Base-by-base conservation (phyloP, 345 rosid genomes). In the Hirschfeldia incana region DNA sequence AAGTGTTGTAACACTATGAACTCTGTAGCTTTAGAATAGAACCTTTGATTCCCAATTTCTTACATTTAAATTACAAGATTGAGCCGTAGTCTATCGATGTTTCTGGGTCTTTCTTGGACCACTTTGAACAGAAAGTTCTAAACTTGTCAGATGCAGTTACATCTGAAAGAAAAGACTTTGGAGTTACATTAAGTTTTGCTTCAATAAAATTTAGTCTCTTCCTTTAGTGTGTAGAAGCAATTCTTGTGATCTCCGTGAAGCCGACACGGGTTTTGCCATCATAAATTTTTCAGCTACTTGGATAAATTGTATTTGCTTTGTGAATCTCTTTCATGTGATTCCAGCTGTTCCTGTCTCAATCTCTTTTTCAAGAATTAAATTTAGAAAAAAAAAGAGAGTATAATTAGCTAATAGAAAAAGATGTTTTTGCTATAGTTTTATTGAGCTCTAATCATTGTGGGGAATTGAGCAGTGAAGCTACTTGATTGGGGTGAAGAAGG, bases 401-500 rank as follows among this genome's bases (percentile, higher is more conserved):
- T 8, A 6, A 65, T 36, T 65, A 44, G 26, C 59, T 42, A 66
- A 59, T 34, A 72, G 77, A 64, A 21, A 21, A 21, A 21, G 21
- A 21, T 21, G 21, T 34, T 72, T 37, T 74, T 42, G 57, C 78
- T 70, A 11, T 77, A 16, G 21, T 29, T 75, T 37, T 5, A 68
- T 57, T 72, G 9, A 4, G 51, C 65, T 15, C 65, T 15, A 21
- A 67, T 51, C 34, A 39, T 76, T 65, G 37, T 69, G 59, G 61
- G 81, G 34, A 69, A 29, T 76, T 61, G 74, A 76, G 21, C 81
- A 95, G 99, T 93, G 75, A 95, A 95, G 88, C 83, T 95, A 73
- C 98, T 95, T 76, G 99, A 95, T 86, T 95, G 99, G 99, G 99
- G 99, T 70, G 99, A 95, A 86, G 99, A 93, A 76, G 97, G 98